These are phyloP conservation scores for Aegilops tauschii DNA, from an alignment of 176 grass and related monocot species.

Conservation along the genomic window DNA sequence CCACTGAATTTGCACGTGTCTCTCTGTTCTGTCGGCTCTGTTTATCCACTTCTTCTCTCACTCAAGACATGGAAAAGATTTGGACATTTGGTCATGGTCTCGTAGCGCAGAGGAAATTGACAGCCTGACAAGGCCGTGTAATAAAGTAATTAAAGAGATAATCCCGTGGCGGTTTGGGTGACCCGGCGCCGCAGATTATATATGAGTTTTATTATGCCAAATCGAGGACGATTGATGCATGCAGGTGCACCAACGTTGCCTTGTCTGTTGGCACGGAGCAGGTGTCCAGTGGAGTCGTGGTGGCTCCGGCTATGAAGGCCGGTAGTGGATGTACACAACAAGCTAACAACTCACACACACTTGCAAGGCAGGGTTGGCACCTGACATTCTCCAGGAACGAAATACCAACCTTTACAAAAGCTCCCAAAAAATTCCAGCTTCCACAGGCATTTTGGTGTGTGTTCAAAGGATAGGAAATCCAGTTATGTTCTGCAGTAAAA, in stretches of 20 bases:
- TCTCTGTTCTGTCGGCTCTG: background rate
- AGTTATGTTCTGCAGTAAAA: no score
- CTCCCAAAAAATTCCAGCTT: no score
- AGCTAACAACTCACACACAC: background rate
- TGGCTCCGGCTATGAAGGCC: background rate
- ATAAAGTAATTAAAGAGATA: background rate
- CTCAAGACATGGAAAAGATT: no score
- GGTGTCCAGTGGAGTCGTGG: background rate
- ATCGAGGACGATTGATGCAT: background rate
- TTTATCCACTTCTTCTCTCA: background rate
- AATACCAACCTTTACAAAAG: no score
- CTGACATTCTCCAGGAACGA: background rate
- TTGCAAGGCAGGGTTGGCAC: background rate
- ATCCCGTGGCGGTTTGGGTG: background rate
- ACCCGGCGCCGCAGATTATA: background rate
- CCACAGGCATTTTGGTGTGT: no score
- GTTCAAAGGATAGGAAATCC: no score
- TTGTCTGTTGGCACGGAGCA: constrained; percentile 1
- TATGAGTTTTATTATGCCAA: background rate
- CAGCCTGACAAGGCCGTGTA: background rate
- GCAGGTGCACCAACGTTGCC: background rate
- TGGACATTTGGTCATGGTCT: no score
- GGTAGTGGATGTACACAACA: background rate
- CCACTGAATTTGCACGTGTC: background rate
- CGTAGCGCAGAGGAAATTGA: background rate